phyloP scores from a whole-genome alignment of 805 yeast genomes.

The Metschnikowia proteae region DNA sequence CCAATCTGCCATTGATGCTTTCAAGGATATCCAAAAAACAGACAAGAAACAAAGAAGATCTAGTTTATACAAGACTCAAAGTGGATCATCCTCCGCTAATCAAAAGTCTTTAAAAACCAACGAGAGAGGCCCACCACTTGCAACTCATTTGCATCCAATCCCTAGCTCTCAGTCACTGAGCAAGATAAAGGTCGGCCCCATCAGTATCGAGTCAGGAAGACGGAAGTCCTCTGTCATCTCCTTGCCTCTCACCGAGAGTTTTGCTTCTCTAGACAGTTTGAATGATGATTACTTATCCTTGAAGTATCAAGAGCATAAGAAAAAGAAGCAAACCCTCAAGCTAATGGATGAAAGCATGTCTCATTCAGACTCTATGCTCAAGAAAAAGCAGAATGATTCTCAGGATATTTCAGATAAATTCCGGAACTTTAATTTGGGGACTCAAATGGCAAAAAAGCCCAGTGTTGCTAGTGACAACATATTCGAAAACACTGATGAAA shows the following conservation, averaged over 20 bases:
- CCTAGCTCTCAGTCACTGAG: slow-evolving; percentile 10
- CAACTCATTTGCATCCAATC: background rate
- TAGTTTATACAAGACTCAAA: slow-evolving; percentile 12
- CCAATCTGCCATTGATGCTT: slow-evolving; percentile 40
- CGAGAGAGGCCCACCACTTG: slow-evolving; percentile 1
- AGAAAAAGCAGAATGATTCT: background rate
- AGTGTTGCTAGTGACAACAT: background rate
- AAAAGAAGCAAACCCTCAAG: slow-evolving; percentile 11
- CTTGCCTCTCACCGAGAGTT: slow-evolving; percentile 66
- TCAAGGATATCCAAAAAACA: slow-evolving; percentile 40
- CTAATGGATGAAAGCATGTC: slow-evolving; percentile 6
- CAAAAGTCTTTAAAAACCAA: slow-evolving; percentile 4
- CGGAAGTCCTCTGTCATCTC: slow-evolving; percentile 66
- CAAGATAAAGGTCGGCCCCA: slow-evolving; percentile 34
- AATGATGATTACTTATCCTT: slow-evolving; percentile 52
- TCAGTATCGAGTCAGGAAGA: slow-evolving; percentile 22
- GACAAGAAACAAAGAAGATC: slow-evolving; percentile 38
- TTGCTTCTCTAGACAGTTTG: slow-evolving; percentile 72
- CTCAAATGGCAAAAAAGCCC: slow-evolving; percentile 30
- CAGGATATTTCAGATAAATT: slow-evolving; percentile 25
- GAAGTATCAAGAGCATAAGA: slow-evolving; percentile 33
- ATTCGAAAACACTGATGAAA: slow-evolving; percentile 17
- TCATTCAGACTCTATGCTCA: slow-evolving; percentile 10
- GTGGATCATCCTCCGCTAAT: slow-evolving; percentile 10
- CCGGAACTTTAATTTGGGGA: slow-evolving; percentile 32